Percentiles rank a stretch among this genome's conserved stretches.
phyloP scores from a whole-genome alignment of 2,329 filamentous ascomycete genomes.

The Diaporthe ilicicola region DNA sequence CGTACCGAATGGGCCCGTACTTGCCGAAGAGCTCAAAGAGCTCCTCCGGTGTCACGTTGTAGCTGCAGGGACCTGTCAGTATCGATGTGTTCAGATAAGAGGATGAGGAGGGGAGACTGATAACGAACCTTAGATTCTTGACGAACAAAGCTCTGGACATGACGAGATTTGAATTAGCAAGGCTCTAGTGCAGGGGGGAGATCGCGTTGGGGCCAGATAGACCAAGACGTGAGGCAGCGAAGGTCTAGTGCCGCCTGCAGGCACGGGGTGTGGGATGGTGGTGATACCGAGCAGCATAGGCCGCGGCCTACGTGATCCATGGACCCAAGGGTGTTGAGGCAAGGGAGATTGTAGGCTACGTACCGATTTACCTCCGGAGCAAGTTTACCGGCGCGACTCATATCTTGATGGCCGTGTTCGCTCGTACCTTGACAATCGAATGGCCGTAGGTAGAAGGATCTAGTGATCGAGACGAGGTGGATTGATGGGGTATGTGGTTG shows the following conservation, averaged over 20 bases:
- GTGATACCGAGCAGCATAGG: conserved; percentile 15
- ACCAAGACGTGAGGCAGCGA: background rate
- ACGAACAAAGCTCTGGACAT: conserved; percentile 92
- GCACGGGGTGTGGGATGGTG: conserved; percentile 11
- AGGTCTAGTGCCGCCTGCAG: conserved; percentile 3
- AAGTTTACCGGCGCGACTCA: conserved; percentile 97
- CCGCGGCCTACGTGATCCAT: background rate
- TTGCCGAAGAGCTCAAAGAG: conserved; percentile 99
- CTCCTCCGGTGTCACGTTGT: conserved; percentile 98
- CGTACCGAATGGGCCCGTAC: conserved; percentile 93
- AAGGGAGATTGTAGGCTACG: conserved; percentile 51
- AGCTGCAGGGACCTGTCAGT: conserved; percentile 65
- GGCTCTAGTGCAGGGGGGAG: conserved; percentile 1
- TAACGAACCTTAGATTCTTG: conserved; percentile 95
- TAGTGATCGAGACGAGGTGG: conserved; percentile 11
- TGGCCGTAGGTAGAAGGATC: conserved; percentile 22
- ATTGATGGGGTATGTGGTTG: conserved; percentile 2
- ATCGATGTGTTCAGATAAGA: conserved; percentile 41
- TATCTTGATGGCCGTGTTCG: conserved; percentile 69
- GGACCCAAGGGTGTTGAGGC: conserved; percentile 15
- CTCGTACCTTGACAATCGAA: conserved; percentile 29
- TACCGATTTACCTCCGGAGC: conserved; percentile 99
- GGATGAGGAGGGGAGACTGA: conserved; percentile 57
- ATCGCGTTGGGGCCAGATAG: background rate
- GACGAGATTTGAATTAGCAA: conserved; percentile 38